Base-by-base conservation (phyloP, 768 basidiomycete genomes). In the Tylopilus plumbeoviolaceoides region DNA sequence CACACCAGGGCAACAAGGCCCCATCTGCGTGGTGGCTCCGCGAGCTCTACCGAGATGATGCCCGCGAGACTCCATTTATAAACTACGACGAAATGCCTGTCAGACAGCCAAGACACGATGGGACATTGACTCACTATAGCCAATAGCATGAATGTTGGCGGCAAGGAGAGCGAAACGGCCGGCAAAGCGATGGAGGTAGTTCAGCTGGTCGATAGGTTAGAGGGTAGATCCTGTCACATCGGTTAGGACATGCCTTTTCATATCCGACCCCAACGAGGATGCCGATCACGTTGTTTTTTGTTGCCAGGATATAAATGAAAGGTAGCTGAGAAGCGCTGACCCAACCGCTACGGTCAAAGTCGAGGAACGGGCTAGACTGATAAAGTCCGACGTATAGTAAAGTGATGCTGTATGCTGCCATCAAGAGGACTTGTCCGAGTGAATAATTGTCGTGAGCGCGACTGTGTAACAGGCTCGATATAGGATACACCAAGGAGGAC, bases 181-280 rank as follows among this genome's bases (percentile, higher is more conserved):
- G 10, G 76, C 71, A 59, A 83, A 80, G 23, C 89, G 82, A 68
- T 92, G 90, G 7, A 91, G 66, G 64, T 78, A 89, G 68, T 91
- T 89, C 42, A 91, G 70, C 85, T 89, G 50, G 41, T 3, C 6
- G 46, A 38, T 35, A 15, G n/a, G n/a, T 38, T 18, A 38, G 38
- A 38, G 17, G 8, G 3, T 5, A 8, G 7, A n/a, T 38, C 38
- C 7, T 2, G 9, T 36, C 2, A 36, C 25, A 2, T 5, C 6
- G 5, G 41, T 5, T 7, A 28, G 25, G 48, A 38, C 55, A 41
- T 44, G 85, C 86, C 73, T 81, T 82, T 65, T 85, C 84, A 63
- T 91, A 91, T 17, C 83, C 81, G 31, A 77, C 63, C 8, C 86
- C 85, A 23, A 86, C 59, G 12, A 87, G 59, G 44, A 72, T 67